Evolutionary conservation across 2,329 filamentous ascomycete species (phyloP).

Genomic region (Aspergillus awamori): DNA sequence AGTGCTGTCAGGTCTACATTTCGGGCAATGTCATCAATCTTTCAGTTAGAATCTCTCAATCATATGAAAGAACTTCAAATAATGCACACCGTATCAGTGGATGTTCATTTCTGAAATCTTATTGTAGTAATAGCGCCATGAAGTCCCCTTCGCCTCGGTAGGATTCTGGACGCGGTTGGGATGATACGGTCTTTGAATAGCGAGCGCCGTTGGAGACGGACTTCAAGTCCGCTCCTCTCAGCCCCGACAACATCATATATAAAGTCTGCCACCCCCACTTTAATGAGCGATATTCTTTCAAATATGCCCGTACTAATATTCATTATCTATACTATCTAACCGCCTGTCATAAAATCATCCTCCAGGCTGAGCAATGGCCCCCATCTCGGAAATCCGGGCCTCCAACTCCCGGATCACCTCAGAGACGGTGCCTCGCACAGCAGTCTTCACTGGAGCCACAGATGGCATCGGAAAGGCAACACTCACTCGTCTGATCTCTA

Average conservation of each 20-base stretch:
- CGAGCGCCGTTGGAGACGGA: neutral
- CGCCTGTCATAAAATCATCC: neutral
- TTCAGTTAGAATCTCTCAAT: too few species aligned
- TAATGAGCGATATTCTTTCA: neutral
- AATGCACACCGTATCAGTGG: too few species aligned
- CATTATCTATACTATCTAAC: too few species aligned
- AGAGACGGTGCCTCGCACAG: neutral
- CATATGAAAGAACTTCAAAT: too few species aligned
- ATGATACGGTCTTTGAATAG: neutral
- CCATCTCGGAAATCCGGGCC: neutral
- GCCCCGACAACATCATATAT: neutral
- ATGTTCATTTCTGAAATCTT: too few species aligned
- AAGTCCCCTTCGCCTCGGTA: too few species aligned
- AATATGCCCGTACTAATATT: neutral
- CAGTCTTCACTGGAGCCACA: conserved; percentile 5
- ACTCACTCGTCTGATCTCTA: neutral
- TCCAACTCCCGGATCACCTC: conserved; percentile 1
- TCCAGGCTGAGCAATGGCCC: neutral
- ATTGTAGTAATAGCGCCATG: too few species aligned
- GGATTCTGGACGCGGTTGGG: neutral
- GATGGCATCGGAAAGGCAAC: conserved; percentile 8
- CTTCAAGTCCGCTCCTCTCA: neutral
- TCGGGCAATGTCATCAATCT: too few species aligned
- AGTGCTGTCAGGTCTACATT: too few species aligned
- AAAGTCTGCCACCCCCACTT: neutral